Evolutionary conservation across 768 basidiomycete genomes (phyloP).

Genomic region (Paxillus involutus): DNA sequence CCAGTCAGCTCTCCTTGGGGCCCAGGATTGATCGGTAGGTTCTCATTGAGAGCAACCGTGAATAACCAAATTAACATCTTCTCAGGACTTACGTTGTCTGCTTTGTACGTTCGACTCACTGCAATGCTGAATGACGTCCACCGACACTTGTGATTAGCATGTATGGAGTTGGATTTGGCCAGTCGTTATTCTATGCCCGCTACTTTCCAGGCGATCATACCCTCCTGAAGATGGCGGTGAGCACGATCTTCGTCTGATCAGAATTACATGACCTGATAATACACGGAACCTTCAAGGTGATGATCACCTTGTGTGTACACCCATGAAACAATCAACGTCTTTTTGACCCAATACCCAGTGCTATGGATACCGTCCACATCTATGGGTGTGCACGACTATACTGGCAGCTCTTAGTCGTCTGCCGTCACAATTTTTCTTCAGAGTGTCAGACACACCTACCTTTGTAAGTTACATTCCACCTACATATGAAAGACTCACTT

Average conservation of each 20-base stretch:
- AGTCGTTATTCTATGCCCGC: slow-evolving; percentile 6
- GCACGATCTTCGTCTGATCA: neutral
- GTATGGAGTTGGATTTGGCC: slow-evolving; percentile 5
- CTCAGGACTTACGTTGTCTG: neutral
- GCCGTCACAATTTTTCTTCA: neutral
- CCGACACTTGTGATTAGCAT: neutral
- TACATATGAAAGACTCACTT: neutral
- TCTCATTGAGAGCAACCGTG: neutral
- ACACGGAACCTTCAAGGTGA: neutral
- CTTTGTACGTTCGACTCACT: neutral
- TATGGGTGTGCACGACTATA: slow-evolving; percentile 4
- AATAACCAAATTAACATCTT: neutral
- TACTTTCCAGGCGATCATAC: slow-evolving; percentile 2
- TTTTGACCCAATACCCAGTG: neutral
- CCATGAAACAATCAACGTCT: neutral
- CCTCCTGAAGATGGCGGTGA: neutral
- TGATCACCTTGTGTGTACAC: neutral
- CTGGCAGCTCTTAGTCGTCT: slow-evolving; percentile 1
- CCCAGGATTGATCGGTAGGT: slow-evolving; percentile 6
- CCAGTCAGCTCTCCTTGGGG: neutral
- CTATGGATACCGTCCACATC: slow-evolving; percentile 5
- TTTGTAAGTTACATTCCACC: neutral
- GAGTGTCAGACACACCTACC: neutral
- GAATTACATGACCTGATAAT: neutral
- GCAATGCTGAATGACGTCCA: neutral